Evolutionary conservation across 2,329 filamentous ascomycete genomes (phyloP).

Genomic region (Hypoxylon sp.): DNA sequence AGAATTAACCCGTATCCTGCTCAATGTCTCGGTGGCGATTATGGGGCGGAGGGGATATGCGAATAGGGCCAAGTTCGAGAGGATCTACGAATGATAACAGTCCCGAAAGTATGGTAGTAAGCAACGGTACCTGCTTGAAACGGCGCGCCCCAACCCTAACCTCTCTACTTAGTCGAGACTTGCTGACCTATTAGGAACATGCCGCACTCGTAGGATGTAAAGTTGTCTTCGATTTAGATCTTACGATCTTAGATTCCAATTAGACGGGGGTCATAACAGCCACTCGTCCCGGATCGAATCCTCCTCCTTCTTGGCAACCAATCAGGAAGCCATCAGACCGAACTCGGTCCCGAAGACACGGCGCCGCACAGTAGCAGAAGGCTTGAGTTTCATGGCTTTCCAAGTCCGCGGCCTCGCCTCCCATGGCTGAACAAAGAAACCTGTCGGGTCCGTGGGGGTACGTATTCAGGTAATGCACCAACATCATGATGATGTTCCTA

Average conservation of each 20-base stretch:
- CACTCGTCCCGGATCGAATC: neutral
- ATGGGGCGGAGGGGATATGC: neutral
- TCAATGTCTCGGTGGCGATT: neutral
- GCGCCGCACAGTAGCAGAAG: neutral
- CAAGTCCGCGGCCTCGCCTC: neutral
- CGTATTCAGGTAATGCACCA: no score
- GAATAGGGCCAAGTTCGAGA: neutral
- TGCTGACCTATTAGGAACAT: neutral
- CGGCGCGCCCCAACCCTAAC: neutral
- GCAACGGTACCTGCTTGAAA: neutral
- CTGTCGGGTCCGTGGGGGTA: no score
- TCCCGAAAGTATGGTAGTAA: neutral
- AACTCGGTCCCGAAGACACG: conserved; percentile 15
- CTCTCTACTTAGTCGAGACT: neutral
- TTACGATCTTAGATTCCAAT: neutral
- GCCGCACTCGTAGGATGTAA: neutral
- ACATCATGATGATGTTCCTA: neutral
- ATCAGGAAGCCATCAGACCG: neutral
- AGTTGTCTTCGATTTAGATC: neutral
- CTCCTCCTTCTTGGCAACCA: neutral
- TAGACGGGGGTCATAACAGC: neutral
- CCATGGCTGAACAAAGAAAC: neutral
- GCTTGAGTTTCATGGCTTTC: neutral
- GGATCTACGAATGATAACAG: neutral
- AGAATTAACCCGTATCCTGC: neutral